Conservation (phyloP, 2,329 filamentous ascomycete species). For the Monilinia polystroma region DNA sequence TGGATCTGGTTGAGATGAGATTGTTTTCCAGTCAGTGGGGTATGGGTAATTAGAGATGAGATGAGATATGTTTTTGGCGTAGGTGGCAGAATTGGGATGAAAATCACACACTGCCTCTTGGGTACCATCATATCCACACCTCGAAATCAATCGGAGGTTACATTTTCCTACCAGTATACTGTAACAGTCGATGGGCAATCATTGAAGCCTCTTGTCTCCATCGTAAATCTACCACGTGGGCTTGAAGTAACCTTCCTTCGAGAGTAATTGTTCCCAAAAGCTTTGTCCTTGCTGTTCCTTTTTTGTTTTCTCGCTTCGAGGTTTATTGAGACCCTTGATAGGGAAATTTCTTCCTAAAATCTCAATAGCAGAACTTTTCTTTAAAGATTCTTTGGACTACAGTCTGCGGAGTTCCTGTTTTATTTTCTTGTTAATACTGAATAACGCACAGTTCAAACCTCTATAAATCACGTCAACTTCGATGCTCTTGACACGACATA, state of each 20-base stretch:
- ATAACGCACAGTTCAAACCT: neutral
- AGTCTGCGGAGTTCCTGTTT: neutral
- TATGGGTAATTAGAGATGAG: neutral
- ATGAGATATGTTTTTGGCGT: neutral
- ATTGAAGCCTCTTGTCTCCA: neutral
- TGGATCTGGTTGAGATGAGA: neutral
- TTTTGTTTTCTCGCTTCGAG: neutral
- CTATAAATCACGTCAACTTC: conserved; percentile 17
- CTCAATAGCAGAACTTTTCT: neutral
- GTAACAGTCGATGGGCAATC: neutral
- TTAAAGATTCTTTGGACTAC: conserved; percentile 6
- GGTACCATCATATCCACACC: neutral
- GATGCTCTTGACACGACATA: neutral
- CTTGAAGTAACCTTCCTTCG: neutral
- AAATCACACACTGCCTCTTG: neutral
- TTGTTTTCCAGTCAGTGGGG: neutral
- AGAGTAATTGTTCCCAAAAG: neutral
- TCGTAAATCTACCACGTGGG: neutral
- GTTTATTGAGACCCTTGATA: conserved; percentile 9
- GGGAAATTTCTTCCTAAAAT: neutral
- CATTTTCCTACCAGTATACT: neutral
- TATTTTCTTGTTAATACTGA: neutral
- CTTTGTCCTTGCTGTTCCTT: conserved; percentile 1
- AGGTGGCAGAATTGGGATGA: neutral
- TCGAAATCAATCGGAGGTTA: neutral